phyloP scores from a whole-genome alignment of 176 grass and related monocot species.

The Aechmea fasciata region DNA sequence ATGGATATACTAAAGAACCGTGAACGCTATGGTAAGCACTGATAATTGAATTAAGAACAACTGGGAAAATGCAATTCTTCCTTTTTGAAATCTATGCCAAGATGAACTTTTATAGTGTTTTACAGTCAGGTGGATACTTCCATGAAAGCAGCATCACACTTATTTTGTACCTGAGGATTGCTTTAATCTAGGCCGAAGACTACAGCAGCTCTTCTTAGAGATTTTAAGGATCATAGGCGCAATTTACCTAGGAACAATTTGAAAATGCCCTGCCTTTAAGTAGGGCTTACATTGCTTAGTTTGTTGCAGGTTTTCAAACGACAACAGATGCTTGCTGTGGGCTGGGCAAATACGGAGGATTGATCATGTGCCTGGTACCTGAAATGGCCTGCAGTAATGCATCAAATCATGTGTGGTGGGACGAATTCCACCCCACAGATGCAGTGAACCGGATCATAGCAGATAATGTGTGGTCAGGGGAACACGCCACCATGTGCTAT shows the following conservation, averaged over 20 bases:
- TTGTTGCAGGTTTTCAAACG: constrained; percentile 46
- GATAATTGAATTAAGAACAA: neutral
- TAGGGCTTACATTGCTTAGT: constrained; percentile 5
- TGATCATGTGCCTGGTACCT: constrained; percentile 73
- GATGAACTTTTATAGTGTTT: too few species aligned
- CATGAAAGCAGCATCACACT: too few species aligned
- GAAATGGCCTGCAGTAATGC: constrained; percentile 73
- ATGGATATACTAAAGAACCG: constrained; percentile 66
- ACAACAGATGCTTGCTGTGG: constrained; percentile 74
- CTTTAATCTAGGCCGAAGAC: too few species aligned
- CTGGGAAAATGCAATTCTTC: neutral
- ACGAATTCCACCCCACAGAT: constrained; percentile 80
- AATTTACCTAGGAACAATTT: too few species aligned
- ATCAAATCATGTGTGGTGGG: constrained; percentile 79
- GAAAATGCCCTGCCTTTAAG: neutral
- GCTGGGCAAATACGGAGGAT: constrained; percentile 57
- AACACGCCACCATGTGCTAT: constrained; percentile 67
- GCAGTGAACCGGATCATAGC: constrained; percentile 64
- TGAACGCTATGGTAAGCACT: constrained; percentile 42
- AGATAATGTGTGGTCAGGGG: constrained; percentile 58
- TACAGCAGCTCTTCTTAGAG: too few species aligned
- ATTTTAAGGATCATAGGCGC: too few species aligned
- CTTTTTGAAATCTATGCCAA: too few species aligned
- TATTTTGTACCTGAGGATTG: too few species aligned
- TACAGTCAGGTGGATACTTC: too few species aligned